A percentile compares a stretch with the other conserved stretches of the same genome.
These are phyloP conservation scores for Manihot esculenta DNA, from an alignment of 441 rosid species.

Conservation along the genomic window DNA sequence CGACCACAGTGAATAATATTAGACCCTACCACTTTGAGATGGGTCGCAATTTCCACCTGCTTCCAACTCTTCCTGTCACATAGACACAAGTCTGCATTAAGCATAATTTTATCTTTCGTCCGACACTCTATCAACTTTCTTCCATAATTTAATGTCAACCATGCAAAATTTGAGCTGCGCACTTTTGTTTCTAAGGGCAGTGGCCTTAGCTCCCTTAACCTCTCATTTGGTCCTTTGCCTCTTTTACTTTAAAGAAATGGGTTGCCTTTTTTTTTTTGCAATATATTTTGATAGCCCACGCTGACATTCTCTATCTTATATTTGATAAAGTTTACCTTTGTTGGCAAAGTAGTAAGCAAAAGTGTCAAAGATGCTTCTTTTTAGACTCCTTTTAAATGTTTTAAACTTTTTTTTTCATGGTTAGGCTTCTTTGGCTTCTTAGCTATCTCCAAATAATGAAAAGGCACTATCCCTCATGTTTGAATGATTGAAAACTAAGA, in stretches of 20 bases:
- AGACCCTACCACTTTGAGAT: slow-evolving; percentile 23
- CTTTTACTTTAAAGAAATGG: slow-evolving; percentile 2
- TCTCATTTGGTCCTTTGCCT: slow-evolving; percentile 3
- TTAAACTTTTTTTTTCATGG: slow-evolving; percentile 17
- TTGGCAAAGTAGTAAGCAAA: slow-evolving; percentile 53
- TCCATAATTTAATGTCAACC: slow-evolving; percentile 9
- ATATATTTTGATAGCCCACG: slow-evolving; percentile 10
- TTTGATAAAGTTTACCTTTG: slow-evolving; percentile 23
- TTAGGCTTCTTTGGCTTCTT: slow-evolving; percentile 34
- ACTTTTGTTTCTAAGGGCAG: slow-evolving; percentile 1
- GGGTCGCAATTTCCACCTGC: slow-evolving; percentile 12
- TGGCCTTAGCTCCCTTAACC: neutral
- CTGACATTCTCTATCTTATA: slow-evolving; percentile 5
- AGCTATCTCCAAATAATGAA: slow-evolving; percentile 24
- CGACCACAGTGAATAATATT: neutral
- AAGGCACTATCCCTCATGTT: slow-evolving; percentile 41
- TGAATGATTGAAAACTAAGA: slow-evolving; percentile 45
- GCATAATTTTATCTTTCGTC: slow-evolving; percentile 17
- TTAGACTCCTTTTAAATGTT: slow-evolving; percentile 23
- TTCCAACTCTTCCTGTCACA: slow-evolving; percentile 16
- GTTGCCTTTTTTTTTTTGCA: neutral
- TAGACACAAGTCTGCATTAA: neutral
- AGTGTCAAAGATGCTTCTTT: slow-evolving; percentile 40
- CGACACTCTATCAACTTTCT: slow-evolving; percentile 25
- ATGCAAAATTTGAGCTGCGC: neutral